Evolutionary conservation across 768 basidiomycete species (phyloP), one percentile per base, ranked within the genome.

Genomic region (Boletus rubroflammeus): DNA sequence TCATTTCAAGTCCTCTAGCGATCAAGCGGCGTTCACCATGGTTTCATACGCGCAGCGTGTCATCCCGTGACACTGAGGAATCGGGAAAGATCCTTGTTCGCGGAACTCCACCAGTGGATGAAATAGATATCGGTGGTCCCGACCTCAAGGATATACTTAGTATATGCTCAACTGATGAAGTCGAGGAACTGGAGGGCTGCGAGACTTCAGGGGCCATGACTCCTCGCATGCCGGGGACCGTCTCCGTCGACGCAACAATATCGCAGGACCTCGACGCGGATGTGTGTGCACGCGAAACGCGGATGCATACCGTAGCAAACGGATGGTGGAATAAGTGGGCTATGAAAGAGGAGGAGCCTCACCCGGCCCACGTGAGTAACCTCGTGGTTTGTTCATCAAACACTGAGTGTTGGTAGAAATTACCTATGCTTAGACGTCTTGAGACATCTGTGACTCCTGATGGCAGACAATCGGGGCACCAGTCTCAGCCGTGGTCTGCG

Each of bases 281-380:
- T 53, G 39, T 56, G 3, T 34, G 56, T 46, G 65, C 63, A 14
- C 58, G 61, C 53, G 70, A 65, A 54, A 60, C 69, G 50, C 73
- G 73, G 48, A 67, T 62, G 34, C 68, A 76, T 45, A 68, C 70
- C 54, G 74, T 75, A n/a, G 75, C 73, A 41, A 70, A 67, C 43
- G 83, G 81, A 19, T 75, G 83, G 83, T 74, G 77, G 73, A 70
- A 76, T 10, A 74, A 73, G 50, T 85, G 80, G 80, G 75, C 76
- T 25, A 62, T 73, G 54, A 70, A 62, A 41, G 65, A 57, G 44
- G 65, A 57, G 44, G 61, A 60, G 36, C 51, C 62, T 45, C 53
- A 49, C 31, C 13, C 41, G 31, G 43, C 28, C 26, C 55, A 45
- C 29, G 72, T 66, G 56, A 63, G 65, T 47, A 23, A 49, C 48